Conservation (phyloP, 2,329 filamentous ascomycete genomes). For the Colletotrichum sidae region DNA sequence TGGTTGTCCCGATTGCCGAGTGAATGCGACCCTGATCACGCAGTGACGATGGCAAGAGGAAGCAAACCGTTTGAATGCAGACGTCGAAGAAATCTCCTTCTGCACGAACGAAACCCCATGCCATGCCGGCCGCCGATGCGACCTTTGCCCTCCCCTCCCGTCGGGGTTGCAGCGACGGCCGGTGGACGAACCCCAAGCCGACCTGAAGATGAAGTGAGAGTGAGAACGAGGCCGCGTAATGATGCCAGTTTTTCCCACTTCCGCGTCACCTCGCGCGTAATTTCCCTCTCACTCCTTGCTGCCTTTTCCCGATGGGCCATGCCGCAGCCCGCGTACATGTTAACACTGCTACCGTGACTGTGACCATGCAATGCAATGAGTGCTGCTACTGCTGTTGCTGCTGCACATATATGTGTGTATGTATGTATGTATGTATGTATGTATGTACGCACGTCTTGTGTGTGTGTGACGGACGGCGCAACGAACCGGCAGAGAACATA, state of each 20-base stretch:
- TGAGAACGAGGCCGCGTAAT: slow-evolving; percentile 21
- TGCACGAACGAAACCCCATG: too few species aligned
- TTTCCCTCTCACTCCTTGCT: not conserved
- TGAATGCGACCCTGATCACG: slow-evolving; percentile 13
- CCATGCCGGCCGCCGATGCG: too few species aligned
- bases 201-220: slow-evolving; percentile 12
- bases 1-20: slow-evolving; percentile 18
- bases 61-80: not conserved
- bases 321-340: too few species aligned
- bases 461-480: too few species aligned
- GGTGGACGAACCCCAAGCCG: slow-evolving; percentile 11
- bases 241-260: not conserved
- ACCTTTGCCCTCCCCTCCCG: not conserved
- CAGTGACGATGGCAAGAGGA: not conserved
- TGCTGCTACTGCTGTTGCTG: not conserved
- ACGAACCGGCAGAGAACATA: too few species aligned
- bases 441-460: too few species aligned
- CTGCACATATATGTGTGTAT: not conserved
- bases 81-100: too few species aligned
- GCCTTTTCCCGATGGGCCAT: not conserved
- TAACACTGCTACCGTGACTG: too few species aligned
- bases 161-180: slow-evolving; percentile 10
- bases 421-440: too few species aligned
- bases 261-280: slow-evolving; percentile 17
- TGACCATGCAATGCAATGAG: too few species aligned